Conservation (phyloP, 306 rosid species). For the Acacia acuminata region DNA sequence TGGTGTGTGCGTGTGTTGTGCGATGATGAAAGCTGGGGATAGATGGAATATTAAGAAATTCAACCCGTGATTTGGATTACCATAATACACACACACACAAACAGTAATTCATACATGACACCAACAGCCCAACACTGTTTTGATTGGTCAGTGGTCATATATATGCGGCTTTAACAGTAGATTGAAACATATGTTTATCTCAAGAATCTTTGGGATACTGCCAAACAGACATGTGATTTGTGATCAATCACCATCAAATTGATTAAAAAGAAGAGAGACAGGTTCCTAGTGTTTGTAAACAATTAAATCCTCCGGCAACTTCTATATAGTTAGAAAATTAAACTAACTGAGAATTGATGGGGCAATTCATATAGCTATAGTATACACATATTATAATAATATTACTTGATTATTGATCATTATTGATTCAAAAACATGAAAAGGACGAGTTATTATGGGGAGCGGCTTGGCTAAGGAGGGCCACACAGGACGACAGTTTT, state of each 20-base stretch:
- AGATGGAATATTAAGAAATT: conserved; percentile 6
- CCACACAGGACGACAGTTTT: conserved; percentile 62
- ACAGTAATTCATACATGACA: neutral
- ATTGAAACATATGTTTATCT: neutral
- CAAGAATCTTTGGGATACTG: conserved; percentile 12
- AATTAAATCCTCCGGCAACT: neutral
- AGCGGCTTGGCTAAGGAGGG: conserved; percentile 94
- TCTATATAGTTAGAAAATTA: neutral
- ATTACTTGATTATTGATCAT: neutral
- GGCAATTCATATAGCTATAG: neutral
- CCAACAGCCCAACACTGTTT: neutral
- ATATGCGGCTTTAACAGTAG: conserved; percentile 5
- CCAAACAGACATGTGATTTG: conserved; percentile 16
- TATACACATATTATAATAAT: neutral
- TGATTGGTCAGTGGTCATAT: neutral
- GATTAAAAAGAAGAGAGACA: neutral
- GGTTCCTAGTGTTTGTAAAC: neutral
- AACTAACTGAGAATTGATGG: conserved; percentile 8
- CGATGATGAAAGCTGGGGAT: neutral
- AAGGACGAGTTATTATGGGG: conserved; percentile 92
- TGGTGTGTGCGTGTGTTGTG: too few relatives aligned
- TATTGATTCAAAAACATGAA: conserved; percentile 3
- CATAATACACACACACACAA: neutral
- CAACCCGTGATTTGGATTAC: neutral
- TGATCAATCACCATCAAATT: conserved; percentile 26